These are phyloP conservation scores for Fusarium sp. DNA, from an alignment of 2,329 filamentous ascomycete genomes.

Conservation along the genomic window DNA sequence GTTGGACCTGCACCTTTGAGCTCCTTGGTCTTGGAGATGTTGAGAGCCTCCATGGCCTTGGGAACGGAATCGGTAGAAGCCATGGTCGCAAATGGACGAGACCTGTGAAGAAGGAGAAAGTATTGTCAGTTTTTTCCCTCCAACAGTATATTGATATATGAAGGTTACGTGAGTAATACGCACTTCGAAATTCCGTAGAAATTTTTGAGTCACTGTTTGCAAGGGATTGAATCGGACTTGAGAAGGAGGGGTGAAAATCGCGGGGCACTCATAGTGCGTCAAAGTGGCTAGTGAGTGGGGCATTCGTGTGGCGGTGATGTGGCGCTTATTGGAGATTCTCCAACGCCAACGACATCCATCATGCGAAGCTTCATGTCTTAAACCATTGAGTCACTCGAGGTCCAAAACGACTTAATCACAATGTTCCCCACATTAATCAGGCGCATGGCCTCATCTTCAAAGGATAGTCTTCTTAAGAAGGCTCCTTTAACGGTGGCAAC, in stretches of 20 bases:
- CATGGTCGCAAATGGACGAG: conserved; percentile 55
- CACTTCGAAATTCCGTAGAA: conserved; percentile 44
- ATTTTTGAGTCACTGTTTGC: conserved; percentile 50
- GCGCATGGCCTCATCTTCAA: conserved; percentile 50
- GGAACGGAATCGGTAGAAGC: conserved; percentile 55
- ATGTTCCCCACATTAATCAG: conserved; percentile 54
- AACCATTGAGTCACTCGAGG: conserved; percentile 22
- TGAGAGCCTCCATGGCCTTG: conserved; percentile 63
- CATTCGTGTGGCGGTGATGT: conserved; percentile 44
- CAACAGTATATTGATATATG: background rate
- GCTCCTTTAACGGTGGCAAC: conserved; percentile 55
- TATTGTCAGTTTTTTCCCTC: conserved; percentile 12
- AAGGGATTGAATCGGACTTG: conserved; percentile 34
- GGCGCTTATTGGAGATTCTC: conserved; percentile 34
- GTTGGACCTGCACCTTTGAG: conserved; percentile 64
- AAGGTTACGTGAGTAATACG: conserved; percentile 7
- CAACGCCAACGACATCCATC: conserved; percentile 16
- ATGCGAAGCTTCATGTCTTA: conserved; percentile 8
- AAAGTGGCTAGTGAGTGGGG: conserved; percentile 34
- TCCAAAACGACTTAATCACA: background rate
- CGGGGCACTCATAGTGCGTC: conserved; percentile 45
- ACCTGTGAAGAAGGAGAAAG: conserved; percentile 15
- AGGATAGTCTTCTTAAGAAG: conserved; percentile 44
- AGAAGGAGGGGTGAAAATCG: conserved; percentile 53
- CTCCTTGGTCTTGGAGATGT: conserved; percentile 70